These are phyloP conservation scores for Penicillium hordei DNA, from an alignment of 2,329 filamentous ascomycete species.

Conservation along the genomic window DNA sequence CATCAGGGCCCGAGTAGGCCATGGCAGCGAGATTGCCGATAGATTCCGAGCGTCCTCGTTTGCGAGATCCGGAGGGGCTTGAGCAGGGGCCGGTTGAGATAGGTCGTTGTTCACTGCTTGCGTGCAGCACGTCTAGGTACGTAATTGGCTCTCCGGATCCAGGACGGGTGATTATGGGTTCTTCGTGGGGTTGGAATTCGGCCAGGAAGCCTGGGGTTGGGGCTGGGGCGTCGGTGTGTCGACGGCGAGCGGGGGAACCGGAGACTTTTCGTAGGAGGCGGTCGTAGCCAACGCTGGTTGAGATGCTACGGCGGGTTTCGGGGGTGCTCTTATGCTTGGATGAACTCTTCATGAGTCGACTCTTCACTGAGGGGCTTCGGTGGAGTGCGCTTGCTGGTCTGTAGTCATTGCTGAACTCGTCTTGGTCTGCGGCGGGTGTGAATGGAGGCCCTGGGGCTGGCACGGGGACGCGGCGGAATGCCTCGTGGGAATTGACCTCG, in stretches of 20 bases:
- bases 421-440: slow-evolving; percentile 32
- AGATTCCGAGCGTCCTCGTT: slow-evolving; percentile 16
- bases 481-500: slow-evolving; percentile 47
- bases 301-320: slow-evolving; percentile 33
- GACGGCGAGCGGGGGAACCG: slow-evolving; percentile 28
- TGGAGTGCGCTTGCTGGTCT: slow-evolving; percentile 16
- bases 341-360: slow-evolving; percentile 33
- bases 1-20: slow-evolving; percentile 12
- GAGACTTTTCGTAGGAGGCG: slow-evolving; percentile 22
- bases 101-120: slow-evolving; percentile 18
- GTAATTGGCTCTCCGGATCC: slow-evolving; percentile 24
- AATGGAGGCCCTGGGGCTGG: slow-evolving; percentile 35
- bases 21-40: slow-evolving; percentile 7
- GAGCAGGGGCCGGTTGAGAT: slow-evolving; percentile 4
- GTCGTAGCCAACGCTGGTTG: slow-evolving; percentile 26
- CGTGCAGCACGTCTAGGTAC: slow-evolving; percentile 32
- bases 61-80: slow-evolving; percentile 2
- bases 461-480: slow-evolving; percentile 38
- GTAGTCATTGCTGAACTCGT: slow-evolving; percentile 22
- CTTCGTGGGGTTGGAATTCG: slow-evolving; percentile 17
- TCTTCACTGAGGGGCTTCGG: slow-evolving; percentile 31
- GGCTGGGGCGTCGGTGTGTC: slow-evolving; percentile 44
- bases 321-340: slow-evolving; percentile 30
- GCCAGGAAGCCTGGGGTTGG: slow-evolving; percentile 33
- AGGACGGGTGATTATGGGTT: not conserved